phyloP scores from a whole-genome alignment of 2,329 filamentous ascomycete species.

The Xylariaceae sp. region DNA sequence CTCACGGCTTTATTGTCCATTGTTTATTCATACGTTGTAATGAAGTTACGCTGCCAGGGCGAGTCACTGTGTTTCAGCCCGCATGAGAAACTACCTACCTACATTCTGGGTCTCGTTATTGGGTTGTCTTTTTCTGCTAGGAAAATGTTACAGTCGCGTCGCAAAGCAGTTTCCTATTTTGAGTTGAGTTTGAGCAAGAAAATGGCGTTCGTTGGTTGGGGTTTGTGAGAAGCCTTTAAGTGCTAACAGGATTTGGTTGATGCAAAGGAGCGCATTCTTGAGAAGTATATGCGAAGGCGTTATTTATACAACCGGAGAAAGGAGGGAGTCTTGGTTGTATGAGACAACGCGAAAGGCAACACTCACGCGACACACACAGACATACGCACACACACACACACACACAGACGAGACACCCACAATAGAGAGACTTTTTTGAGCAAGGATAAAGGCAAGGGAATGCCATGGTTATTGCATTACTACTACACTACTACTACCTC shows the following conservation, averaged over 20 bases:
- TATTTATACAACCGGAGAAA: constrained; percentile 11
- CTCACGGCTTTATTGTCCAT: constrained; percentile 31
- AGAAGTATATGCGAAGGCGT: constrained; percentile 8
- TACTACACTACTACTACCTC: neutral
- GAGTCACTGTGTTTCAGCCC: constrained; percentile 17
- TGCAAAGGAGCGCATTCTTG: neutral
- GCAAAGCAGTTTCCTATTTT: constrained; percentile 2
- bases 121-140: constrained; percentile 12
- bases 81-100: constrained; percentile 14
- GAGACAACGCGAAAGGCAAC: constrained; percentile 6
- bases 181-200: constrained; percentile 7
- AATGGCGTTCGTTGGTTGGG: constrained; percentile 8
- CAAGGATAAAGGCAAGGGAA: neutral
- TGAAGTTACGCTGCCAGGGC: constrained; percentile 16
- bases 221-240: constrained; percentile 2
- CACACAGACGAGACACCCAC: too few relatives aligned
- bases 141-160: constrained; percentile 6
- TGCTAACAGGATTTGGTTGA: constrained; percentile 4
- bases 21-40: constrained; percentile 23
- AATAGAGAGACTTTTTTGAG: neutral
- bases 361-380: constrained; percentile 5
- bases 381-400: neutral
- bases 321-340: constrained; percentile 6
- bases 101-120: constrained; percentile 19
- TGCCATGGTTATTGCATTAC: neutral